A percentile compares a stretch with the other conserved stretches of the same genome.
Evolutionary conservation across 345 rosid species (phyloP).

Genomic region (Physaria fendleri): DNA sequence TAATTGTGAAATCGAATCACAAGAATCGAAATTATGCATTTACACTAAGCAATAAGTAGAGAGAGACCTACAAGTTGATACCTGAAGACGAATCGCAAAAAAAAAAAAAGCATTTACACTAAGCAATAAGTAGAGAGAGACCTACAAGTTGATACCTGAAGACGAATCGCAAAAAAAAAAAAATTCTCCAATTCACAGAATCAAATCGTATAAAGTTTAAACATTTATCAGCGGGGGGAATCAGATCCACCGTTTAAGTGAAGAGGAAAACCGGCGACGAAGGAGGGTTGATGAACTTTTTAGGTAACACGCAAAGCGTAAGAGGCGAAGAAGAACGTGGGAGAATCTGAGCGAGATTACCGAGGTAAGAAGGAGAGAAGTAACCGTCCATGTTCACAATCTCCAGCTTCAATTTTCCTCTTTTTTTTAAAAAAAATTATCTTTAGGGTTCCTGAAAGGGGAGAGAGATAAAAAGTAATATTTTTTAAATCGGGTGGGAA

Average conservation of each 20-base stretch:
- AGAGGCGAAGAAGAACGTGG: slow-evolving; percentile 20
- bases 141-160: slow-evolving; percentile 1
- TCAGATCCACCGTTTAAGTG: slow-evolving; percentile 7
- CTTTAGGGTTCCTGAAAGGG: neutral
- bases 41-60: neutral
- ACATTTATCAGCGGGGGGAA: slow-evolving; percentile 17
- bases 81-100: slow-evolving; percentile 6
- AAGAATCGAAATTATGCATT: neutral
- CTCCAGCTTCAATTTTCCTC: slow-evolving; percentile 14
- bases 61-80: slow-evolving; percentile 2
- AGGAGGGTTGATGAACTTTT: slow-evolving; percentile 32
- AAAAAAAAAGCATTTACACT: neutral
- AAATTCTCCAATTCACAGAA: neutral
- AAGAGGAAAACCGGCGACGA: slow-evolving; percentile 21
- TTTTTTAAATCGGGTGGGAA: neutral
- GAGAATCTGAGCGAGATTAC: slow-evolving; percentile 26
- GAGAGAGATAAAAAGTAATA: neutral
- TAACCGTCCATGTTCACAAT: slow-evolving; percentile 29
- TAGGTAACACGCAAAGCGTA: slow-evolving; percentile 49
- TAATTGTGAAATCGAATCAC: neutral
- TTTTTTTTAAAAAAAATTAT: neutral
- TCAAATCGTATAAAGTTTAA: neutral
- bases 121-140: neutral
- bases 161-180: neutral
- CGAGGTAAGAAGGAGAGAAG: slow-evolving; percentile 16